Conservation (phyloP, 140 eudicot genomes). For the Cichorium intybus region DNA sequence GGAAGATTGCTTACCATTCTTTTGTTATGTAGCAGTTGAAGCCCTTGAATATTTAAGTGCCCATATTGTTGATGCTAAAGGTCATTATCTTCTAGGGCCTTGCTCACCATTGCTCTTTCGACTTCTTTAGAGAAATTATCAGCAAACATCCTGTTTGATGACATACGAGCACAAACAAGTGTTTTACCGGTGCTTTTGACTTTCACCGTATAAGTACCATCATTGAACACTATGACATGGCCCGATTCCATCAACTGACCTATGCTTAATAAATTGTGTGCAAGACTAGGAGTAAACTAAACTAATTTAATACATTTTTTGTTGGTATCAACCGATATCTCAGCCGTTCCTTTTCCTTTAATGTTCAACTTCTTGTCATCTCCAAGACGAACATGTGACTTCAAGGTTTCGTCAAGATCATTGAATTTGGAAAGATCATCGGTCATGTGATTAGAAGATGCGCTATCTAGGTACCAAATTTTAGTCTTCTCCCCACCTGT, state of each 20-base stretch:
- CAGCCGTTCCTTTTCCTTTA: slow-evolving; percentile 15
- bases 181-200: background rate
- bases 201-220: background rate
- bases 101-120: too few species aligned
- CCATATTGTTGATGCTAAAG: too few species aligned
- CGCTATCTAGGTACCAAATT: slow-evolving; percentile 17
- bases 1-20: too few species aligned
- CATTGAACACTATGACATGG: background rate
- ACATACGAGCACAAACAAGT: background rate
- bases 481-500: background rate
- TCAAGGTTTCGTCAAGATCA: background rate
- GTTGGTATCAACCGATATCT: background rate
- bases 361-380: background rate
- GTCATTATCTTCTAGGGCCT: too few species aligned
- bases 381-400: background rate
- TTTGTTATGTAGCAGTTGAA: too few species aligned
- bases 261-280: slow-evolving; percentile 18
- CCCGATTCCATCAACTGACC: slow-evolving; percentile 16
- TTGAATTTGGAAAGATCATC: background rate
- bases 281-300: slow-evolving; percentile 3
- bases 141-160: background rate
- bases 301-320: background rate
- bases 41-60: too few species aligned
- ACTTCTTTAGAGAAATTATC: too few species aligned
- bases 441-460: slow-evolving; percentile 15